Evolutionary conservation across 352 stramenopile genomes (phyloP), one percentile per base, ranked within the genome.

Genomic region (Thraustochytrium sp.): DNA sequence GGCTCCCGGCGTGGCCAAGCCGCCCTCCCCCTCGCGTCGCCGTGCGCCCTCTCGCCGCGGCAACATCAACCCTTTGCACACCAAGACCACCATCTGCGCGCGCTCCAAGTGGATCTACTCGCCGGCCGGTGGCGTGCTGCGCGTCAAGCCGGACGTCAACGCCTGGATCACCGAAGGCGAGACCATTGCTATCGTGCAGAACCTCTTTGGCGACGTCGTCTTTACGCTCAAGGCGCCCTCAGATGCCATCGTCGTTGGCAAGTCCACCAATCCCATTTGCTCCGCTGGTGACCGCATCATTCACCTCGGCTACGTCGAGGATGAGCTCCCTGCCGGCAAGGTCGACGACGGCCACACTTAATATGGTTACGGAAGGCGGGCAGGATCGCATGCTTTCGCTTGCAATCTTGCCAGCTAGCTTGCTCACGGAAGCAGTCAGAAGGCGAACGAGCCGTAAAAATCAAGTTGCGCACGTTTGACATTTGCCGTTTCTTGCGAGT

Each of bases 71-170:
- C 40, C 38, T 8, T 18, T 53, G 23, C 34, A 73, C 34, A 46
- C 31, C 37, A 68, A 84, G 61, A 76, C 83, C 8, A 75, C 78
- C 9, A 53, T 85, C n/a, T 86, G 83, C 42, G 37, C 76, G 38
- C 53, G 77, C 3, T 86, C 83, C 56, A 72, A 59, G 54, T 86
- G 83, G 83, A 86, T 85, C 38, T 86, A 82, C 61, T 64, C 83
- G 16, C 56, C 36, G 23, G 29, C 46, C 31, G 83, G 83, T 34
- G 83, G 83, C 51, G 53, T 86, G 23, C 54, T 86, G 16, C 72
- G 31, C 68, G 83, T 86, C 48, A 3, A 29, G 31, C 83, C 76
- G 3, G 42, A 29, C 13, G 83, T 86, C 36, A 86, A 84, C 63
- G 76, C 54, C 11, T 86, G 83, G 83, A 77, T 86, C 0, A 54